Base-by-base conservation (phyloP, 805 yeast genomes). In the Candida sonorensis region DNA sequence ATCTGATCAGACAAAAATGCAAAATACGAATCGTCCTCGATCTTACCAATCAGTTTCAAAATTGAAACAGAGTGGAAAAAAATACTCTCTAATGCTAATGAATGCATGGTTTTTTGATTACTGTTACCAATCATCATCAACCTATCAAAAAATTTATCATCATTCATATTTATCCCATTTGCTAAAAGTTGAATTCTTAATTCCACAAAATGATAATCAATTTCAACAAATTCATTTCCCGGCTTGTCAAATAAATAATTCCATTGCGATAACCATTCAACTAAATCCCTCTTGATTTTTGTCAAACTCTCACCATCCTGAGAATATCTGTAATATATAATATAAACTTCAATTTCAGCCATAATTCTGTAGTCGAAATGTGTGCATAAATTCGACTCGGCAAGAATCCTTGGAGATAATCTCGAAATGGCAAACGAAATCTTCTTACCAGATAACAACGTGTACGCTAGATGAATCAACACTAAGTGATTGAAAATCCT, bases 281-380 rank as follows among this genome's bases (percentile, higher is more conserved):
- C 58, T n/a, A 80, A 53, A 35, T 75, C 82, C 4, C 59, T 7
- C 10, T 42, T 27, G 17, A 44, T 37, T 5, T 29, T 14, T 0
- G 37, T 41, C 8, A 38, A 26, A 11, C 30, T 31, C 15, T 40
- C 46, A n/a, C 40, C 39, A 10, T 54, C 51, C 36, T 77, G 79
- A 14, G 77, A 58, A 50, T 64, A 79, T 35, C 71, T 70, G 55
- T 80, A 80, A 0, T 77, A 63, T 10, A 75, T 64, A 12, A 72
- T 51, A 33, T 78, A 73, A 9, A 81, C 63, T 13, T 77, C 70
- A 31, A 81, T 74, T 53, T 83, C 94, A 25, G 86, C 78, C 7
- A 81, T 78, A 75, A 83, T 80, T 37, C 92, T 58, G n/a, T 83
- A 85, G 50, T 83, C 94, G 51, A 82, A 83, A 47, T 81, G 80